A percentile compares a stretch with the other conserved stretches of the same genome.
Conservation (phyloP, 2,329 filamentous ascomycete genomes). For the Fusarium concolor region DNA sequence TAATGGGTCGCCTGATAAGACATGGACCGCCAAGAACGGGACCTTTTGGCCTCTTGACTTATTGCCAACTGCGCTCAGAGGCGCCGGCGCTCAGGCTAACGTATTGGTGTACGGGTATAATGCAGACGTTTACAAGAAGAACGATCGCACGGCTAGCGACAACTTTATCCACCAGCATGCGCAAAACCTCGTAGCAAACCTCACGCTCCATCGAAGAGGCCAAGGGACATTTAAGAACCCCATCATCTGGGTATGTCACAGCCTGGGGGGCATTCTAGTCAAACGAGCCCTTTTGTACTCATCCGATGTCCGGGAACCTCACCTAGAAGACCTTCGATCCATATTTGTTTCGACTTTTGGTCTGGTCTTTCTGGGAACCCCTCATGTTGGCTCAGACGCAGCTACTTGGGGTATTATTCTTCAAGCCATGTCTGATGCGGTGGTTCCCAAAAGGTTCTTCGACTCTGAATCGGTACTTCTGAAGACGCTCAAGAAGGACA, state of each 20-base stretch:
- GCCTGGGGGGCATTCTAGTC: conserved; percentile 77
- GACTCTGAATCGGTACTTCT: conserved; percentile 76
- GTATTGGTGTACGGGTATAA: conserved; percentile 81
- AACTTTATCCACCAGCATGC: conserved; percentile 78
- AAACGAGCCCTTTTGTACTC: conserved; percentile 78
- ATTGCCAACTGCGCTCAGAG: conserved; percentile 69
- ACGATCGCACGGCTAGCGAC: conserved; percentile 68
- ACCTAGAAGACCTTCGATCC: conserved; percentile 73
- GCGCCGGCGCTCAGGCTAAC: conserved; percentile 66
- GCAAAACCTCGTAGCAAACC: conserved; percentile 72
- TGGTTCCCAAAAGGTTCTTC: conserved; percentile 74
- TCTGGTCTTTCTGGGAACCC: conserved; percentile 81
- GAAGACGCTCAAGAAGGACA: conserved; percentile 77
- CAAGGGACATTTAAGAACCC: conserved; percentile 69
- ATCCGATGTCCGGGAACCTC: conserved; percentile 67
- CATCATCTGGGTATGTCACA: conserved; percentile 82
- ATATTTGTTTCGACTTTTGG: conserved; percentile 81
- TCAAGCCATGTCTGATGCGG: conserved; percentile 73
- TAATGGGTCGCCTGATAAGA: conserved; percentile 73
- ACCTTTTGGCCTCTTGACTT: conserved; percentile 78
- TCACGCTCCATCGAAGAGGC: conserved; percentile 72
- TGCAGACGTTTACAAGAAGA: conserved; percentile 67
- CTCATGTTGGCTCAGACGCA: conserved; percentile 76
- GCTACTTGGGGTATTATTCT: conserved; percentile 76
- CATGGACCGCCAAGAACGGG: conserved; percentile 69